These are phyloP conservation scores for Inonotus obliquus DNA, from an alignment of 1,284 basidiomycete species.

Conservation along the genomic window DNA sequence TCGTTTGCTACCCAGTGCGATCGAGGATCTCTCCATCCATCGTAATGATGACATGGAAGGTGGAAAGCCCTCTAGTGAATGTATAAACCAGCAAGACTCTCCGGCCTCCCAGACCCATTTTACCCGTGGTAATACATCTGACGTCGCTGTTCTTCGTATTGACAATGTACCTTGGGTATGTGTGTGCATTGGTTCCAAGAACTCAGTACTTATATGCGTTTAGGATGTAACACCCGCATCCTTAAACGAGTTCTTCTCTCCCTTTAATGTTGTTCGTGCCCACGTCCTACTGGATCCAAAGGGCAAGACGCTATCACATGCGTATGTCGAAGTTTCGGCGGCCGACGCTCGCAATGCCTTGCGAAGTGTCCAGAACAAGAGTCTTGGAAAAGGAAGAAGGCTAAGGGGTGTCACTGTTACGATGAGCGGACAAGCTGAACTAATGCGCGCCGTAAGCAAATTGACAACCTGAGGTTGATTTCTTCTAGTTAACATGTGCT, in stretches of 20 bases:
- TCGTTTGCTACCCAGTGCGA: constrained; percentile 24
- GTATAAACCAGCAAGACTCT: background rate
- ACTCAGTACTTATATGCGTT: background rate
- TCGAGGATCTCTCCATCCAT: constrained; percentile 20
- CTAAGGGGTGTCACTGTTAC: constrained; percentile 79
- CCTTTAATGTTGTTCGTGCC: constrained; percentile 58
- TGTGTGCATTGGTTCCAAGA: constrained; percentile 17
- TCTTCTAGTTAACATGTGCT: background rate
- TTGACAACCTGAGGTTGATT: background rate
- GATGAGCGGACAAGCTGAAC: constrained; percentile 67
- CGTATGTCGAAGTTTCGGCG: constrained; percentile 65
- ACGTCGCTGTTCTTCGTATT: constrained; percentile 60
- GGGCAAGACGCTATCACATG: constrained; percentile 78
- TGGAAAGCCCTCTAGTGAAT: background rate
- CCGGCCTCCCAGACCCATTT: no score
- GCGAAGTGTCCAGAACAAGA: constrained; percentile 49
- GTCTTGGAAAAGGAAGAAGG: constrained; percentile 64
- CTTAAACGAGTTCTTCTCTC: constrained; percentile 56
- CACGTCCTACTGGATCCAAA: constrained; percentile 74
- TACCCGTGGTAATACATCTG: constrained; percentile 29
- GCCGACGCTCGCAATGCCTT: constrained; percentile 61
- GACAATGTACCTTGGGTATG: constrained; percentile 84
- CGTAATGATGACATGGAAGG: background rate
- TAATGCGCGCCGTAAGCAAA: constrained; percentile 64
- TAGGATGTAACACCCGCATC: constrained; percentile 77